A percentile compares a stretch with the other conserved stretches of the same genome.
Evolutionary conservation across 2,329 filamentous ascomycete species (phyloP).

Genomic region (Knoxdaviesia capensis): DNA sequence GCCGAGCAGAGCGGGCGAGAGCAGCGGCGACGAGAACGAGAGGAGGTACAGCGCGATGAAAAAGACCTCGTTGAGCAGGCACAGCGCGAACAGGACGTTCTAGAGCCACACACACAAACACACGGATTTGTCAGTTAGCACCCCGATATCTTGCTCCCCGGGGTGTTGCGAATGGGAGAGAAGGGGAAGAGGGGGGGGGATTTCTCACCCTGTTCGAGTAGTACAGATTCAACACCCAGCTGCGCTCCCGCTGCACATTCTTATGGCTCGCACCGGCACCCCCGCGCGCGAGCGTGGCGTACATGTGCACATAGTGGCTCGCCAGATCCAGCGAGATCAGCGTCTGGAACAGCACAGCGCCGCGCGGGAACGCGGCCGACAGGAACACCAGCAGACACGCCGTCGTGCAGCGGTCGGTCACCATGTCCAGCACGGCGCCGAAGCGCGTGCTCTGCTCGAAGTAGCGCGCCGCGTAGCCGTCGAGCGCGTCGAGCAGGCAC

Average conservation of each 20-base stretch:
- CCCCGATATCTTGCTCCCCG: neutral
- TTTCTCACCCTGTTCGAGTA: constrained; percentile 80
- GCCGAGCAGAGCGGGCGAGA: constrained; percentile 65
- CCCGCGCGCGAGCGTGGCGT: constrained; percentile 76
- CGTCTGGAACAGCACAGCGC: constrained; percentile 84
- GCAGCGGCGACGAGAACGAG: constrained; percentile 78
- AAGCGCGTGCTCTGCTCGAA: constrained; percentile 88
- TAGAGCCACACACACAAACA: constrained; percentile 14
- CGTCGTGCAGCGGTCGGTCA: constrained; percentile 94
- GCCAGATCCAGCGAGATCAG: constrained; percentile 84
- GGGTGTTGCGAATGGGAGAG: neutral
- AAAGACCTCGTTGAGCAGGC: constrained; percentile 82
- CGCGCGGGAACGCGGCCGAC: constrained; percentile 82
- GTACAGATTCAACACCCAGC: constrained; percentile 82
- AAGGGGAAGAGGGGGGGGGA: neutral
- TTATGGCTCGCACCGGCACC: constrained; percentile 73
- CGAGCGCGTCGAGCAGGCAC: constrained; percentile 84
- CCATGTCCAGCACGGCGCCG: constrained; percentile 95
- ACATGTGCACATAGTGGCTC: constrained; percentile 99
- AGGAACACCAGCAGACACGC: constrained; percentile 88
- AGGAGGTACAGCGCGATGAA: constrained; percentile 97
- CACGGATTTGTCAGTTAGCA: constrained; percentile 4
- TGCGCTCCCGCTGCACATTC: constrained; percentile 73
- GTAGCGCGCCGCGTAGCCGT: constrained; percentile 66
- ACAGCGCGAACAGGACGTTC: constrained; percentile 82